phyloP scores from a whole-genome alignment of 2,329 filamentous ascomycete genomes.

The Rhynchosporium graminicola region DNA sequence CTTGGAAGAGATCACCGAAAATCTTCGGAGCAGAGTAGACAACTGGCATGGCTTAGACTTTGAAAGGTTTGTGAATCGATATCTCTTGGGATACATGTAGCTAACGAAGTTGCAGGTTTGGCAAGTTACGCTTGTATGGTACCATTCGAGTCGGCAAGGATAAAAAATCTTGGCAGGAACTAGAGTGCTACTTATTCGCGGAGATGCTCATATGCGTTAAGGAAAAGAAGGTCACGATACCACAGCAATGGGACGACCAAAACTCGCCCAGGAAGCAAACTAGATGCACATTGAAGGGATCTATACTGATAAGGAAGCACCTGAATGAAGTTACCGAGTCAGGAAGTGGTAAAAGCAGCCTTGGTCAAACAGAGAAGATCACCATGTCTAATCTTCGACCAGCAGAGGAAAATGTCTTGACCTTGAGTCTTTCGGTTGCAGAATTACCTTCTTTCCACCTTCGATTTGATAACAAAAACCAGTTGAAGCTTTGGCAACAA shows the following conservation, averaged over 20 bases:
- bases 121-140: conserved; percentile 85
- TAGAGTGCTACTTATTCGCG: conserved; percentile 94
- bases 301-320: conserved; percentile 97
- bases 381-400: conserved; percentile 40
- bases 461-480: conserved; percentile 78
- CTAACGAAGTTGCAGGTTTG: conserved; percentile 63
- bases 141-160: conserved; percentile 94
- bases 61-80: conserved; percentile 55
- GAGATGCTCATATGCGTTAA: conserved; percentile 99
- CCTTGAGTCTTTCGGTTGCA: conserved; percentile 84
- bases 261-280: conserved; percentile 62
- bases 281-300: conserved; percentile 90
- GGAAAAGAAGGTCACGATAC: conserved; percentile 73
- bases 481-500: conserved; percentile 88
- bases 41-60: conserved; percentile 99
- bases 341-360: conserved; percentile 48
- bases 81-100: background rate
- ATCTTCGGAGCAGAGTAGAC: conserved; percentile 82
- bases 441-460: conserved; percentile 95
- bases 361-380: conserved; percentile 39
- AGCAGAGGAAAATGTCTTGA: conserved; percentile 79
- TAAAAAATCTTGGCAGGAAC: conserved; percentile 92
- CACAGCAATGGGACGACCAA: conserved; percentile 67
- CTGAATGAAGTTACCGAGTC: conserved; percentile 83
- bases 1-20: conserved; percentile 83